These are phyloP conservation scores for Euphorbia lathyris DNA, from an alignment of 345 rosid genomes.

Conservation along the genomic window DNA sequence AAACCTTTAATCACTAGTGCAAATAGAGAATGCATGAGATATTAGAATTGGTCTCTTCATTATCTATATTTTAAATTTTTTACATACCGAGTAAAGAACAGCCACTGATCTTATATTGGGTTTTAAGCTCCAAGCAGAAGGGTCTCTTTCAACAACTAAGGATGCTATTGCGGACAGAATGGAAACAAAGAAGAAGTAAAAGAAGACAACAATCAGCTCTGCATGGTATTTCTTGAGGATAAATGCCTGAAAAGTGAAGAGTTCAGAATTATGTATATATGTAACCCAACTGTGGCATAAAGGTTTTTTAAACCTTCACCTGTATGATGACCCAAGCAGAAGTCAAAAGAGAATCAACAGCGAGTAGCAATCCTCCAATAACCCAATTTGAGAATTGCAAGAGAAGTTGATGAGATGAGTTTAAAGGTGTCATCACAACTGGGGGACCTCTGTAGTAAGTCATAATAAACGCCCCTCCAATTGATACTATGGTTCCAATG, in stretches of 20 bases:
- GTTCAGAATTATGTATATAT: background rate
- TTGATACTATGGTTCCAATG: conserved; percentile 51
- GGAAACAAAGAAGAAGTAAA: conserved; percentile 22
- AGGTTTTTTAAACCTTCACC: conserved; percentile 26
- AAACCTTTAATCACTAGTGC: background rate
- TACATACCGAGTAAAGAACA: conserved; percentile 29
- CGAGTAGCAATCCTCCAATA: conserved; percentile 57
- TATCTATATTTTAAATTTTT: background rate
- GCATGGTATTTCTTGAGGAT: conserved; percentile 31
- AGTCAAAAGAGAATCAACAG: conserved; percentile 38
- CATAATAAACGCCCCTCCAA: conserved; percentile 57
- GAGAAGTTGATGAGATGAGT: conserved; percentile 24
- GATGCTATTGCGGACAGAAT: conserved; percentile 25
- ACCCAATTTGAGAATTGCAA: conserved; percentile 46
- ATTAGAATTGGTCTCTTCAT: background rate
- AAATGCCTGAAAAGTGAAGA: conserved; percentile 27
- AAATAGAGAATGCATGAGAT: background rate
- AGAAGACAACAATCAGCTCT: conserved; percentile 26
- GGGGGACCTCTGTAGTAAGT: conserved; percentile 61
- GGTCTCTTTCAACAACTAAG: conserved; percentile 28
- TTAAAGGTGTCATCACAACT: conserved; percentile 10
- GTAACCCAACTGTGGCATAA: background rate
- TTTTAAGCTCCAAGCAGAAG: conserved; percentile 41
- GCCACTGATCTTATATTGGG: conserved; percentile 27
- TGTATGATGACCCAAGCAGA: conserved; percentile 50